Evolutionary conservation across 2,329 filamentous ascomycete genomes (phyloP).

Genomic region (Cladosporium cucumerinum): DNA sequence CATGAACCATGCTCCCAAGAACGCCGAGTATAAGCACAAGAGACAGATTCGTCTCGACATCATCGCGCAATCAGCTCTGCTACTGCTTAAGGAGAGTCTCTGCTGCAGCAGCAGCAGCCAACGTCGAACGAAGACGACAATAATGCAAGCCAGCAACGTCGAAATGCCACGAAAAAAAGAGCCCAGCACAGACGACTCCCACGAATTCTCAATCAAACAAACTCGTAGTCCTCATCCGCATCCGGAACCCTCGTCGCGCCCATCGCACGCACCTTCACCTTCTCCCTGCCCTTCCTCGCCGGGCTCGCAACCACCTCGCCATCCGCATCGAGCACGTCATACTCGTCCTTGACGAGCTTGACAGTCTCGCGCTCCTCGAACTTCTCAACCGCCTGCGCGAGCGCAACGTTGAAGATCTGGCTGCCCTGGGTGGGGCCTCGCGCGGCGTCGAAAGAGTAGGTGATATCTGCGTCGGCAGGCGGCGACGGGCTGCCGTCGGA

Average conservation of each 20-base stretch:
- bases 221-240: conserved; percentile 36
- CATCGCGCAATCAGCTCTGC: background rate
- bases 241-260: conserved; percentile 25
- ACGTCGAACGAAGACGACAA: background rate
- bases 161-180: background rate
- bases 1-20: conserved; percentile 16
- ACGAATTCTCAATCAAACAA: conserved; percentile 26
- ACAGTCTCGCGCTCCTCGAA: conserved; percentile 60
- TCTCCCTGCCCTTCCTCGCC: conserved; percentile 34
- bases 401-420: conserved; percentile 55
- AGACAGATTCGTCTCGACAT: background rate
- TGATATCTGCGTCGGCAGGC: conserved; percentile 46
- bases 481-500: conserved; percentile 42
- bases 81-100: background rate
- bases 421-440: conserved; percentile 52
- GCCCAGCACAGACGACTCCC: background rate
- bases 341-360: conserved; percentile 59
- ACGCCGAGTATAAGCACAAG: conserved; percentile 1
- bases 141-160: background rate
- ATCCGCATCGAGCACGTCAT: conserved; percentile 50
- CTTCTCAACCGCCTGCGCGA: conserved; percentile 57
- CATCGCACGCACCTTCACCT: conserved; percentile 33
- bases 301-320: conserved; percentile 32
- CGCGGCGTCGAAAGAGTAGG: conserved; percentile 54
- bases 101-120: background rate